A percentile compares a stretch with the other conserved stretches of the same genome.
These are phyloP conservation scores for Encephalitozoon intestinalis DNA, from an alignment of 371 early-diverging fungal genomes.

Conservation along the genomic window DNA sequence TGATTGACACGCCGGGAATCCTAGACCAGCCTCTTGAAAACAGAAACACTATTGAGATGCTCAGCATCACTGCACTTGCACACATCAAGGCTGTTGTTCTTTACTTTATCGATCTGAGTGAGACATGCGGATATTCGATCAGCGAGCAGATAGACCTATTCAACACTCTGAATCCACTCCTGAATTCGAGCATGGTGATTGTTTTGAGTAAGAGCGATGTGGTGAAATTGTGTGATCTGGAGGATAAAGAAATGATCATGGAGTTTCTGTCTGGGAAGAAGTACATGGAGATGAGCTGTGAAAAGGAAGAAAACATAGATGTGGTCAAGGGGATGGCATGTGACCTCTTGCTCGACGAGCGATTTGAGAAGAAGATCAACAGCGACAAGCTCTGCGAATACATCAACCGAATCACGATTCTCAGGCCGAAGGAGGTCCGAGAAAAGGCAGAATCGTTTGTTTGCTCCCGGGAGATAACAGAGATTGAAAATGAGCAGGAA, in stretches of 20 bases:
- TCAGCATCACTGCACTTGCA: conserved; percentile 96
- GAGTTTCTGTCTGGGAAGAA: conserved; percentile 66
- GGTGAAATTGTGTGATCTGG: conserved; percentile 70
- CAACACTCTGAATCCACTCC: conserved; percentile 88
- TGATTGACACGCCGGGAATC: conserved; percentile 98
- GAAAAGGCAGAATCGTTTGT: conserved; percentile 19
- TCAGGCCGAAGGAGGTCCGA: conserved; percentile 43
- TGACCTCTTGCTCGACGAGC: conserved; percentile 54
- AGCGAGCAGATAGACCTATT: conserved; percentile 79
- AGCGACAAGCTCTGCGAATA: conserved; percentile 31
- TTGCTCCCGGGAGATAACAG: conserved; percentile 2
- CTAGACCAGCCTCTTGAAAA: conserved; percentile 97
- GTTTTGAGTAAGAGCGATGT: conserved; percentile 94
- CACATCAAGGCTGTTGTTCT: conserved; percentile 90
- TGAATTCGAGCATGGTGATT: conserved; percentile 88
- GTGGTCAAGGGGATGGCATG: conserved; percentile 55
- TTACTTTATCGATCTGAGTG: conserved; percentile 96
- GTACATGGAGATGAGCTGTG: conserved; percentile 61
- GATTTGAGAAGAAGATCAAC: conserved; percentile 55
- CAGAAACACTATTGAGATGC: conserved; percentile 99
- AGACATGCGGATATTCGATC: conserved; percentile 94
- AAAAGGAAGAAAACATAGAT: conserved; percentile 55
- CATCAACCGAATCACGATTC: conserved; percentile 63
- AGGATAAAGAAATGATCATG: conserved; percentile 65
- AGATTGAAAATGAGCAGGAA: conserved; percentile 30